A percentile compares a stretch with the other conserved stretches of the same genome.
Conservation (phyloP, 768 basidiomycete genomes). For the Kwoniella newhampshirensis region DNA sequence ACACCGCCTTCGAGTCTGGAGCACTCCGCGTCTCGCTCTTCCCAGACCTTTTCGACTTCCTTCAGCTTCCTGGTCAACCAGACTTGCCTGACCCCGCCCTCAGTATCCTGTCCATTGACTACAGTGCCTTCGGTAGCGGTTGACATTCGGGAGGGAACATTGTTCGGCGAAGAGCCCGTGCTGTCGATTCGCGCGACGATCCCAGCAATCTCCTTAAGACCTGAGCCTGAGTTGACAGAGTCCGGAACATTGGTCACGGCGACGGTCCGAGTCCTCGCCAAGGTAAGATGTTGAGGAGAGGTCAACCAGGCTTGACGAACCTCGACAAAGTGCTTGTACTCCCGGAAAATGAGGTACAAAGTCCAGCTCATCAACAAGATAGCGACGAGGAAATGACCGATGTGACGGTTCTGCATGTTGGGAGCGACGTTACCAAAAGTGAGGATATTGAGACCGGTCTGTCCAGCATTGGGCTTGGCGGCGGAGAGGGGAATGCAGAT, state of each 20-base stretch:
- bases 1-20: constrained; percentile 52
- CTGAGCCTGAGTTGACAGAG: constrained; percentile 39
- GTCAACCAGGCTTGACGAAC: constrained; percentile 52
- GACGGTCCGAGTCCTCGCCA: constrained; percentile 51
- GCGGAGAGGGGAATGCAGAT: constrained; percentile 52
- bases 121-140: constrained; percentile 25
- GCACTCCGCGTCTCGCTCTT: constrained; percentile 51
- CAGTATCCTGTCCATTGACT: constrained; percentile 19
- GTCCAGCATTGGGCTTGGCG: constrained; percentile 37
- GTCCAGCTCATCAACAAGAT: constrained; percentile 51
- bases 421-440: constrained; percentile 52
- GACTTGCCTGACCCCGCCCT: constrained; percentile 41
- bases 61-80: constrained; percentile 52
- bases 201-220: constrained; percentile 45
- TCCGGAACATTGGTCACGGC: constrained; percentile 49
- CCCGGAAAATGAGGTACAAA: constrained; percentile 47
- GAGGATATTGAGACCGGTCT: constrained; percentile 47
- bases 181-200: constrained; percentile 34
- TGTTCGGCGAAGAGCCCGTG: constrained; percentile 18
- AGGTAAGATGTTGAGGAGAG: constrained; percentile 46
- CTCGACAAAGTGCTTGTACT: constrained; percentile 50
- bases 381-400: constrained; percentile 51
- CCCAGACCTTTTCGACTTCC: constrained; percentile 49
- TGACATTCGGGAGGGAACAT: constrained; percentile 1
- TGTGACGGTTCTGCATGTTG: constrained; percentile 38